Evolutionary conservation across 305 asterid species (phyloP).

Genomic region (Fraxinus albicans): DNA sequence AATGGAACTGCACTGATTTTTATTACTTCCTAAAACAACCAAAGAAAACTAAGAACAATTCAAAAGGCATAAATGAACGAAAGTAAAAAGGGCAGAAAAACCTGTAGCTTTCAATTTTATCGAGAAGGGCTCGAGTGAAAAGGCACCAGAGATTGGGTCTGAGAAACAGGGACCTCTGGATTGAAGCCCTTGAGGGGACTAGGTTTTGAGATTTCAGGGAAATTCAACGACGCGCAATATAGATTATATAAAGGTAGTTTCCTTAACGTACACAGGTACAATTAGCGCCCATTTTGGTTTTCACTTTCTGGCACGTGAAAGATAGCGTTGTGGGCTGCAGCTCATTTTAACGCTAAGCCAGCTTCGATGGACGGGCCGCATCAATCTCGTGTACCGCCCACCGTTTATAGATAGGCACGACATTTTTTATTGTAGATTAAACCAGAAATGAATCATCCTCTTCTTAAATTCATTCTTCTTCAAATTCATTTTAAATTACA

Average conservation of each 20-base stretch:
- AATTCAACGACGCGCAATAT: slow-evolving; percentile 38
- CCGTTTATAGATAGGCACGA: not conserved
- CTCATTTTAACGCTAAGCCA: not conserved
- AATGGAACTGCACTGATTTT: slow-evolving; percentile 27
- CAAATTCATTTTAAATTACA: too few relatives aligned
- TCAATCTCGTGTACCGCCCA: not conserved
- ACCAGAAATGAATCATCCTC: too few relatives aligned
- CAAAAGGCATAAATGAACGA: slow-evolving; percentile 10
- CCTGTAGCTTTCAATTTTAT: slow-evolving; percentile 31
- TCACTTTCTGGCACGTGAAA: slow-evolving; percentile 26
- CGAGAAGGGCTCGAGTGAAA: slow-evolving; percentile 30
- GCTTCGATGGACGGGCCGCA: not conserved
- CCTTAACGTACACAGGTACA: slow-evolving; percentile 27
- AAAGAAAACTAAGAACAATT: slow-evolving; percentile 16
- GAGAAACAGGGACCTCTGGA: slow-evolving; percentile 23
- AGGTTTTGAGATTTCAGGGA: slow-evolving; percentile 44
- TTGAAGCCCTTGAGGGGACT: slow-evolving; percentile 20
- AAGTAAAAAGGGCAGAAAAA: slow-evolving; percentile 4
- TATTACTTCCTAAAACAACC: not conserved
- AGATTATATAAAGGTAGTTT: not conserved
- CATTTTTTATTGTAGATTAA: not conserved
- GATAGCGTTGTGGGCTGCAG: not conserved
- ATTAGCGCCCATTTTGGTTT: slow-evolving; percentile 22
- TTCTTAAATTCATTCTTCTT: too few relatives aligned
- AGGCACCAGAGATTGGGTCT: slow-evolving; percentile 17